Conservation (phyloP, 2,329 filamentous ascomycete species). For the Lachnellula hyalina region DNA sequence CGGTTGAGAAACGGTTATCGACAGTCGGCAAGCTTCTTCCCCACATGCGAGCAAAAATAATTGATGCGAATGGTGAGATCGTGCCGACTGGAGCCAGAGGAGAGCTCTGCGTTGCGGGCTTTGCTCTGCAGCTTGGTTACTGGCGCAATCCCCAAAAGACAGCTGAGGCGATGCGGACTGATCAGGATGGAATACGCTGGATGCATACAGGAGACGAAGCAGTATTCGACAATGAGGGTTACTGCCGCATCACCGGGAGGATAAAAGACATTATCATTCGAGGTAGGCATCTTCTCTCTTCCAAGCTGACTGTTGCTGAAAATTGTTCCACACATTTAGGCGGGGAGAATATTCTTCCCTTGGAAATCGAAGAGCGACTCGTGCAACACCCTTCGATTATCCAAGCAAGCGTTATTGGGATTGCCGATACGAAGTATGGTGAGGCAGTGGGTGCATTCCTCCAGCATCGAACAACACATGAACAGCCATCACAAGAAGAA, state of each 20-base stretch:
- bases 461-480: too few relatives aligned
- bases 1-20: conserved; percentile 58
- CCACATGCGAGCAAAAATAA: conserved; percentile 68
- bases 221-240: conserved; percentile 41
- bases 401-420: conserved; percentile 57
- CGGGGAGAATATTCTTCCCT: conserved; percentile 55
- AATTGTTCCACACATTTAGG: conserved; percentile 28
- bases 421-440: conserved; percentile 60
- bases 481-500: too few relatives aligned
- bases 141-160: conserved; percentile 47
- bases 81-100: conserved; percentile 51
- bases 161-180: conserved; percentile 23
- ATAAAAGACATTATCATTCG: conserved; percentile 70
- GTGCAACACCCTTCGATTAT: conserved; percentile 49
- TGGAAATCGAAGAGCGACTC: conserved; percentile 66
- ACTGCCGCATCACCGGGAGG: conserved; percentile 54
- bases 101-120: conserved; percentile 61
- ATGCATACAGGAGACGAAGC: conserved; percentile 51
- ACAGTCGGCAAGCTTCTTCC: conserved; percentile 75
- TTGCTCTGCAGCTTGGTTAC: conserved; percentile 54
- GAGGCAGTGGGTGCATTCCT: neutral
- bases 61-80: conserved; percentile 48
- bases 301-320: neutral
- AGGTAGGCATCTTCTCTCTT: conserved; percentile 33
- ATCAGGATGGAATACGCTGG: conserved; percentile 36